A percentile compares a stretch with the other conserved stretches of the same genome.
These are phyloP conservation scores for Pulveroboletus sp. DNA, from an alignment of 768 basidiomycete species.

Conservation along the genomic window DNA sequence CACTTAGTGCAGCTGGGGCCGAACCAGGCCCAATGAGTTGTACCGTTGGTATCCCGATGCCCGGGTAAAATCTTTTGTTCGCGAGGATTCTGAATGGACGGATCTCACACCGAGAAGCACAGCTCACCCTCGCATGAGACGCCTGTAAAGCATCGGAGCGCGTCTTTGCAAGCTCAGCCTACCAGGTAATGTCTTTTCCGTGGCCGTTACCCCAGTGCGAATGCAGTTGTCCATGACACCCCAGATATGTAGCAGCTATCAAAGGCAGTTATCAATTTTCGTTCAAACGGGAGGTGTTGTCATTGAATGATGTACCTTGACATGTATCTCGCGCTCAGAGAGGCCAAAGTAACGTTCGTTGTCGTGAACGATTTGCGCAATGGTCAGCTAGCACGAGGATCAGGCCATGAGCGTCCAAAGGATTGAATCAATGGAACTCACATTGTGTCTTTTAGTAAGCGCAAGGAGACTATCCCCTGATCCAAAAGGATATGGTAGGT, in stretches of 20 bases:
- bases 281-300: background rate
- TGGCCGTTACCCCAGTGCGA: slow-evolving; percentile 73
- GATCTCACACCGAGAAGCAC: background rate
- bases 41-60: slow-evolving; percentile 35
- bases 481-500: slow-evolving; percentile 80
- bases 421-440: slow-evolving; percentile 34
- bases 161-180: slow-evolving; percentile 71
- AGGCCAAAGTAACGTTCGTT: slow-evolving; percentile 83
- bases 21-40: slow-evolving; percentile 33
- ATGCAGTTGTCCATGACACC: slow-evolving; percentile 92
- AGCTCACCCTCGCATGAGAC: slow-evolving; percentile 81
- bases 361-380: slow-evolving; percentile 90
- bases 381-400: slow-evolving; percentile 62
- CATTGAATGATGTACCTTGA: slow-evolving; percentile 46
- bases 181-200: slow-evolving; percentile 82
- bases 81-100: slow-evolving; percentile 19
- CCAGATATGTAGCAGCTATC: slow-evolving; percentile 74
- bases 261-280: background rate
- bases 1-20: slow-evolving; percentile 11
- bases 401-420: background rate
- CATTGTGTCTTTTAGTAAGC: slow-evolving; percentile 76
- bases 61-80: slow-evolving; percentile 46
- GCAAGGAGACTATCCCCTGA: slow-evolving; percentile 72
- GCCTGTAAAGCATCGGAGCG: slow-evolving; percentile 83
- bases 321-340: slow-evolving; percentile 66